A percentile compares a stretch with the other conserved stretches of the same genome.
phyloP scores from a whole-genome alignment of 2,329 filamentous ascomycete genomes.

The Calonectria henricotiae region DNA sequence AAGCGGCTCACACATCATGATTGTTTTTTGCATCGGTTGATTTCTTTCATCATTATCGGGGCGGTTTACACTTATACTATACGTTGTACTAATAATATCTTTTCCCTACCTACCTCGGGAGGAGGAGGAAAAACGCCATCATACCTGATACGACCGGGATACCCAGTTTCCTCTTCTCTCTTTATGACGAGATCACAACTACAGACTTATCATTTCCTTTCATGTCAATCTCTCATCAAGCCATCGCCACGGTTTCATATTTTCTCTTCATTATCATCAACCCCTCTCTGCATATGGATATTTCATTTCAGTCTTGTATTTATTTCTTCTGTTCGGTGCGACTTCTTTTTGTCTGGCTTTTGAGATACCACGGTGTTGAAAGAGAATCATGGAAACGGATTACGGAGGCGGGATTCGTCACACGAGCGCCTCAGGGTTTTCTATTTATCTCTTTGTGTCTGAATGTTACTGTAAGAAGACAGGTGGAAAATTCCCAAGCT shows the following conservation, averaged over 20 bases:
- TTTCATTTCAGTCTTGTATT: constrained; percentile 7
- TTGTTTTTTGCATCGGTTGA: constrained; percentile 40
- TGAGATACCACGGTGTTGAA: constrained; percentile 52
- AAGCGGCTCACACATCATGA: constrained; percentile 40
- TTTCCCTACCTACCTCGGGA: constrained; percentile 37
- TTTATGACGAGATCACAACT: constrained; percentile 45
- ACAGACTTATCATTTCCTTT: constrained; percentile 34
- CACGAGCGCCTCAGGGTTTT: constrained; percentile 24
- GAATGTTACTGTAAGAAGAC: constrained; percentile 28
- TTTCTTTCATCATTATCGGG: constrained; percentile 32
- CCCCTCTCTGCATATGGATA: constrained; percentile 24
- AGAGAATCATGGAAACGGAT: constrained; percentile 29
- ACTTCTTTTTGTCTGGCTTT: constrained; percentile 44
- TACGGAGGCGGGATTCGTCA: constrained; percentile 26
- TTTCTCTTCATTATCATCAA: constrained; percentile 33
- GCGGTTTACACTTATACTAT: constrained; percentile 35
- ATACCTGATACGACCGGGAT: constrained; percentile 48
- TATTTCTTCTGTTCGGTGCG: constrained; percentile 29
- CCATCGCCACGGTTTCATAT: constrained; percentile 30
- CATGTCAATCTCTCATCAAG: constrained; percentile 31
- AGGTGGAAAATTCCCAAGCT: constrained; percentile 12
- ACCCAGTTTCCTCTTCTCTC: constrained; percentile 46
- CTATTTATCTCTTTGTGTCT: constrained; percentile 23
- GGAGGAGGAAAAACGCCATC: constrained; percentile 38
- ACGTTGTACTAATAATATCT: constrained; percentile 50